A percentile compares a stretch with the other conserved stretches of the same genome.
Evolutionary conservation across 345 rosid species (phyloP).

Genomic region (Gynandropsis gynandra): DNA sequence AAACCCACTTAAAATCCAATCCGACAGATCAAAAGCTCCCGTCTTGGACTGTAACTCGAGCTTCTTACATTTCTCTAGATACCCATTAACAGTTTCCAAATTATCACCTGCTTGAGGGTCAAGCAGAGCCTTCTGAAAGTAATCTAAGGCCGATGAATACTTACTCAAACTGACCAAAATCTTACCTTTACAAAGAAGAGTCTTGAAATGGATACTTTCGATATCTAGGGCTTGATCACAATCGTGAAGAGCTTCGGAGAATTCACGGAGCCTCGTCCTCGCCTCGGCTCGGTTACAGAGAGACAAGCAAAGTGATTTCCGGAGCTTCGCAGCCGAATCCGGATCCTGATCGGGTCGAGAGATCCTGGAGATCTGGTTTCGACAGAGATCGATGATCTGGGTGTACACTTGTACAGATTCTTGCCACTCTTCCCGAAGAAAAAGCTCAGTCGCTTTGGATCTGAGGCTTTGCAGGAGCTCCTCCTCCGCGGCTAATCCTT

Average conservation of each 20-base stretch:
- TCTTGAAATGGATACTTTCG: slow-evolving; percentile 63
- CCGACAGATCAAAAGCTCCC: slow-evolving; percentile 70
- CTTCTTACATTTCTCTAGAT: slow-evolving; percentile 65
- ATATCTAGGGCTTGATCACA: slow-evolving; percentile 58
- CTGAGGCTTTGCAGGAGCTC: slow-evolving; percentile 58
- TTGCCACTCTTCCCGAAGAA: slow-evolving; percentile 74
- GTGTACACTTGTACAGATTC: slow-evolving; percentile 58
- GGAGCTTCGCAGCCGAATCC: slow-evolving; percentile 33
- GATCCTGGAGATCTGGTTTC: slow-evolving; percentile 28
- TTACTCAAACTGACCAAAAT: slow-evolving; percentile 52
- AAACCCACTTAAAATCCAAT: slow-evolving; percentile 68
- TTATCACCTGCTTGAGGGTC: slow-evolving; percentile 50
- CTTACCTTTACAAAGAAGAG: slow-evolving; percentile 78
- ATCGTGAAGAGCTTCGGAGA: slow-evolving; percentile 43
- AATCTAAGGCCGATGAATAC: slow-evolving; percentile 59
- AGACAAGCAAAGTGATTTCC: slow-evolving; percentile 57
- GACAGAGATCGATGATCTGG: slow-evolving; percentile 52
- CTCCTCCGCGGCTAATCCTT: slow-evolving; percentile 18
- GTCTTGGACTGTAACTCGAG: slow-evolving; percentile 67
- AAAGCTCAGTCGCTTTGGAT: slow-evolving; percentile 66
- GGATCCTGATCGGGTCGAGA: slow-evolving; percentile 22
- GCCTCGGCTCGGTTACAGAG: slow-evolving; percentile 78
- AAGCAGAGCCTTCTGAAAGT: slow-evolving; percentile 50
- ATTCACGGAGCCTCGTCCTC: slow-evolving; percentile 36
- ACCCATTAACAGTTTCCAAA: slow-evolving; percentile 42